Evolutionary conservation across 2,329 filamentous ascomycete species (phyloP), one percentile per base, ranked within the genome.

Genomic region (Alternaria brassicicola): DNA sequence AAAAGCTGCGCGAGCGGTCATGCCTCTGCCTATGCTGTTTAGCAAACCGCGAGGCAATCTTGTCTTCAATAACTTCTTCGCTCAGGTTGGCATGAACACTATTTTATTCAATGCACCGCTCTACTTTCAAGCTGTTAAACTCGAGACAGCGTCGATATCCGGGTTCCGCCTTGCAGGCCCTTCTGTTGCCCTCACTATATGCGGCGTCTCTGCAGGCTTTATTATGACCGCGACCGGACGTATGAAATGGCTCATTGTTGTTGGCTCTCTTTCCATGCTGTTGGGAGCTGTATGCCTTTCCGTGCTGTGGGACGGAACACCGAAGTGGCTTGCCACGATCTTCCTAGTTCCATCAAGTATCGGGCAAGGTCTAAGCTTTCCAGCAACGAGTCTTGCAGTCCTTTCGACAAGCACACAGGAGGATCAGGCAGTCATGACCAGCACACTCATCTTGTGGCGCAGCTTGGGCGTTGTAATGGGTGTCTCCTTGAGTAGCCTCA

Each of bases 381-480:
- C 79, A 3, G 78, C 78, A 2, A 71, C 75, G 6, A 78, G 74
- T 15, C 72, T 81, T 30, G 76, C 76, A 2, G 75, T 79, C 9
- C 72, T 82, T 3, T 77, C 79, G 1, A 75, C 78, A 12, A 80
- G 78, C 48, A 72, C 72, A 4, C 76, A 79, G 58, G 76, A 76
- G 28, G 80, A 82, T 10, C 79, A 81, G 60, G 80, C 80, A 0
- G 79, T 81, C 19, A 78, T 81, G 67, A 90, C 89, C 1, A 87
- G 84, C 52, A 92, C 90, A 0, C 79, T 93, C 59, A 84, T 89
- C 17, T 78, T 93, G 17, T 92, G 89, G 86, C 84, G 90, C 53
- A 87, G 85, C 57, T 76, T 93, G 5, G 91, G 90, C 6, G 85
- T 84, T 55, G 89, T 93, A 1, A 82, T 93, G 69, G 91, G 90